Evolutionary conservation across 768 basidiomycete species (phyloP), one percentile per base, ranked within the genome.

Genomic region (Rhodotorula paludigena): DNA sequence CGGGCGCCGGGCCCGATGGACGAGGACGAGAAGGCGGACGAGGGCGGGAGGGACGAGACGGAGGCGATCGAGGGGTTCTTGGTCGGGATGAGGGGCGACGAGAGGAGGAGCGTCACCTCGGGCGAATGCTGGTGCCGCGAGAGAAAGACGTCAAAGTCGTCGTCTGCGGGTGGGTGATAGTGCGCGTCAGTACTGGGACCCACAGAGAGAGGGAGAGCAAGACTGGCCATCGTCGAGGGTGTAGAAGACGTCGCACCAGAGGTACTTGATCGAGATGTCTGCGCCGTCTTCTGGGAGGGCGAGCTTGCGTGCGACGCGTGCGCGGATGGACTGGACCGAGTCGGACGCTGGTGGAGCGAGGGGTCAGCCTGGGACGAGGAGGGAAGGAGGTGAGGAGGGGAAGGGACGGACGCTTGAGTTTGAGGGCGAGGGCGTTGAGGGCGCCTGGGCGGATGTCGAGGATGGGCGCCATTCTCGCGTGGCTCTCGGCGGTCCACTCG

Each of bases 241-340:
- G 63, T 75, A 76, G 64, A 67, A 67, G 51, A 74, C 74, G 36
- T 74, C 69, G 42, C 62, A 64, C 72, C 73, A 75, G 28, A 73
- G 60, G 67, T 76, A 76, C 54, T 66, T 58, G 33, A 71, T 30
- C 5, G 41, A 15, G 25, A 74, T 54, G 21, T 74, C 72, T 2
- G 49, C 32, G 23, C 53, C 49, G 23, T 59, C 48, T 32, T 49
- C 57, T 0, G 59, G 54, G 56, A 75, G 39, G 11, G 70, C 60
- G 44, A 74, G 63, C 60, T 75, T 75, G 57, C 73, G 66, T 14
- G 63, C 69, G 0, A 64, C 64, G 28, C 73, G 60, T 3, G 52
- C 39, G 8, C 42, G 56, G 61, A 75, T 33, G 28, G 56, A 39
- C 12, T 49, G 12, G 52, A 73, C 33, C 18, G 53, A 36, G 62